Percentiles rank a stretch among this genome's conserved stretches.
Conservation (phyloP, 495 filamentous ascomycete species). For the Coniosporium apollinis region DNA sequence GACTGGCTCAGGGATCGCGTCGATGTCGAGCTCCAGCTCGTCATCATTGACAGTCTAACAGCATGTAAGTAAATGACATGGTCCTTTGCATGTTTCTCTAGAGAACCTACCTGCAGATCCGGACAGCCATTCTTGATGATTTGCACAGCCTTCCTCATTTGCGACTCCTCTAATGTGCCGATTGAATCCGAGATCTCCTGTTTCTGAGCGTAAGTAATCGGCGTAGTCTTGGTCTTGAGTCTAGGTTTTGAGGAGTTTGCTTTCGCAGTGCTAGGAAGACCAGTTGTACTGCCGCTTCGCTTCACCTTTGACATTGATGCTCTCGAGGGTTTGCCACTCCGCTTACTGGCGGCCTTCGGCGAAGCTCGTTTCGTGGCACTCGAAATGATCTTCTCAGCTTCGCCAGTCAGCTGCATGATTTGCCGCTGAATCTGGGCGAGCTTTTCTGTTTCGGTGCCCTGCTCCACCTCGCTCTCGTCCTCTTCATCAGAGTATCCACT, state of each 20-base stretch:
- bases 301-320: too few relatives aligned
- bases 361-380: conserved; percentile 35
- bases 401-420: conserved; percentile 41
- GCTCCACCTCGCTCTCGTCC: conserved; percentile 49
- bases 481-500: conserved; percentile 37
- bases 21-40: conserved; percentile 84
- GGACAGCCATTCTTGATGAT: conserved; percentile 83
- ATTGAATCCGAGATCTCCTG: conserved; percentile 73
- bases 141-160: conserved; percentile 63
- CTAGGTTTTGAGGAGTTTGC: conserved; percentile 9
- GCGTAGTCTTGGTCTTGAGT: conserved; percentile 10
- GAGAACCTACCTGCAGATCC: conserved; percentile 41
- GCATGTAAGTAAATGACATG: conserved; percentile 6
- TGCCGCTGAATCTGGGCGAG: conserved; percentile 49
- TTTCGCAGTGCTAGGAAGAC: conserved; percentile 7
- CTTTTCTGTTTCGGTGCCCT: conserved; percentile 40
- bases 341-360: conserved; percentile 26
- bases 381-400: conserved; percentile 36
- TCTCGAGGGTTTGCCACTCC: conserved; percentile 22
- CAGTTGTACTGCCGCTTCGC: too few relatives aligned
- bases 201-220: conserved; percentile 57
- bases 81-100: not conserved
- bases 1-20: conserved; percentile 57
- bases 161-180: conserved; percentile 49
- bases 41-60: conserved; percentile 53